These are phyloP conservation scores for Cairneyella variabilis DNA, from an alignment of 495 filamentous ascomycete species.

Conservation along the genomic window DNA sequence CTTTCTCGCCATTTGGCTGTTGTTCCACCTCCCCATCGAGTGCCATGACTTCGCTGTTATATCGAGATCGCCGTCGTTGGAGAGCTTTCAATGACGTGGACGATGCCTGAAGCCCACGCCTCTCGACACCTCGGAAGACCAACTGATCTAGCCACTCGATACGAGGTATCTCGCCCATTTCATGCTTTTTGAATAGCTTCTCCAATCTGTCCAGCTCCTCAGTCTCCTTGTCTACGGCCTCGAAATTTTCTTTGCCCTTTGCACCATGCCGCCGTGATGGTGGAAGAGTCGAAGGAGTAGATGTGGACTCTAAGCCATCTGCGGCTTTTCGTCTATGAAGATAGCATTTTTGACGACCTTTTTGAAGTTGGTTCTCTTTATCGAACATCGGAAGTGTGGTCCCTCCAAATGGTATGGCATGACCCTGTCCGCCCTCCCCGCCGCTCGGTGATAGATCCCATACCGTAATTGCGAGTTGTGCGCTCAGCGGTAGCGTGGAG, in stretches of 20 bases:
- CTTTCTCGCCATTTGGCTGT: conserved; percentile 29
- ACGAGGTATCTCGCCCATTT: conserved; percentile 90
- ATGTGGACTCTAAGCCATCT: conserved; percentile 78
- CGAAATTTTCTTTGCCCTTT: conserved; percentile 13
- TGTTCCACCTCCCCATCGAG: conserved; percentile 28
- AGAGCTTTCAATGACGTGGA: conserved; percentile 24
- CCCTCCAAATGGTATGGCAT: conserved; percentile 88
- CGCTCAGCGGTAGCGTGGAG: conserved; percentile 69
- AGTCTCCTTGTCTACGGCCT: conserved; percentile 52
- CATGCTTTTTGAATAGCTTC: conserved; percentile 91
- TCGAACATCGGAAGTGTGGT: conserved; percentile 91
- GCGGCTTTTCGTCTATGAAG: conserved; percentile 78
- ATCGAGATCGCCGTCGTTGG: conserved; percentile 26
- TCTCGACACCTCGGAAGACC: conserved; percentile 83
- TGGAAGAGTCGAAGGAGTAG: conserved; percentile 64
- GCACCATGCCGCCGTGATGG: conserved; percentile 24
- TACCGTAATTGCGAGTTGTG: conserved; percentile 86
- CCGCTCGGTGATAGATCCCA: conserved; percentile 89
- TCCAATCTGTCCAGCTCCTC: conserved; percentile 80
- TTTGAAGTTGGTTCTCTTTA: conserved; percentile 79
- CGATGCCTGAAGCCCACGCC: conserved; percentile 57
- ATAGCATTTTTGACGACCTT: conserved; percentile 88
- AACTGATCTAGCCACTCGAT: conserved; percentile 95
- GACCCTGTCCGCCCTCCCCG: conserved; percentile 57
- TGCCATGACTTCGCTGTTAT: conserved; percentile 16